phyloP scores from a whole-genome alignment of 164 flowering plant species.

The Brasenia schreberi region DNA sequence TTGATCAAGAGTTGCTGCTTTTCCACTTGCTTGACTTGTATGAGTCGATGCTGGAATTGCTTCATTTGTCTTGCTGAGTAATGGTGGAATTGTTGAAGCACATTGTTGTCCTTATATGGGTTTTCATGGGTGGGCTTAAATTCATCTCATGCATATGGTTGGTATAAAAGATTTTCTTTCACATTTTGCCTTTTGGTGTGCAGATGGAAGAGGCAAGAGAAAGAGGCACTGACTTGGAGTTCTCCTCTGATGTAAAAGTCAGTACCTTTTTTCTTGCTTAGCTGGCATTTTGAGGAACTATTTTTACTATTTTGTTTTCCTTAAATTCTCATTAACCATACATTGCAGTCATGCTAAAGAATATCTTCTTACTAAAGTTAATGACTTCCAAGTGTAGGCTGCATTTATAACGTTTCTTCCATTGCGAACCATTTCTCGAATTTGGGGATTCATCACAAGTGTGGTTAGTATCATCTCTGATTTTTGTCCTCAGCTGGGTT shows the following conservation, averaged over 20 bases:
- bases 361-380: conserved; percentile 5
- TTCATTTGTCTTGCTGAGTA: too few relatives aligned
- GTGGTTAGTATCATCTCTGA: conserved; percentile 36
- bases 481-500: background rate
- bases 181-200: background rate
- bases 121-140: background rate
- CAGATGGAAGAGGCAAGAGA: conserved; percentile 73
- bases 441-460: conserved; percentile 66
- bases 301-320: background rate
- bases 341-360: background rate
- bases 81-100: background rate
- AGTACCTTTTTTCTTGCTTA: background rate
- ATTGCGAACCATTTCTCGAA: conserved; percentile 75
- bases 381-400: conserved; percentile 37
- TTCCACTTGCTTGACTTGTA: background rate
- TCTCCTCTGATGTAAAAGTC: conserved; percentile 86
- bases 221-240: conserved; percentile 66
- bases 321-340: background rate
- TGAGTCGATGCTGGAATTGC: background rate
- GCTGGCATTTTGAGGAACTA: too few relatives aligned
- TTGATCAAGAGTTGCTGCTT: background rate
- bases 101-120: background rate
- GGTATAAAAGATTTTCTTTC: background rate
- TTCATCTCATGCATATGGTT: background rate
- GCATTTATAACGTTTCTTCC: conserved; percentile 68